Evolutionary conservation across 345 rosid species (phyloP).

Genomic region (Pseudoturritis turrita): DNA sequence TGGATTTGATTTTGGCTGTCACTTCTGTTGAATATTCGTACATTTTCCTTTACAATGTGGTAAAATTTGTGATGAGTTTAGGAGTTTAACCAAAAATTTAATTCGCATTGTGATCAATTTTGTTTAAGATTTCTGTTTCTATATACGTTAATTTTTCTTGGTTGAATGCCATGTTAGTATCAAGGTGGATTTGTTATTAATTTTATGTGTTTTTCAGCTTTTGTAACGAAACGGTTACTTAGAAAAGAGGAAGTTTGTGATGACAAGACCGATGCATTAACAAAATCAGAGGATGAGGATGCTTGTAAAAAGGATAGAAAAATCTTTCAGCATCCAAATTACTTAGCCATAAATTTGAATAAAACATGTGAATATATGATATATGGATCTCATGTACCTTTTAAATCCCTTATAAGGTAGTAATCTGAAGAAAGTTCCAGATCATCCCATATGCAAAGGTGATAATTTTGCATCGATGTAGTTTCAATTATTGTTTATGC

Average conservation of each 20-base stretch:
- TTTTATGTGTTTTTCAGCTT: slow-evolving; percentile 14
- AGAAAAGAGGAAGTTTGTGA: slow-evolving; percentile 25
- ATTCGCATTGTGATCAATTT: too few species aligned
- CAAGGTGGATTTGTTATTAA: not conserved
- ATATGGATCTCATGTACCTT: too few species aligned
- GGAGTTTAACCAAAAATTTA: too few species aligned
- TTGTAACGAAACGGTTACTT: slow-evolving; percentile 20
- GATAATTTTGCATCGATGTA: not conserved
- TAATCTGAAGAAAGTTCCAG: slow-evolving; percentile 17
- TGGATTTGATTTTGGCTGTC: too few species aligned
- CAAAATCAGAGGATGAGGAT: slow-evolving; percentile 12
- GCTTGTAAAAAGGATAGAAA: too few species aligned
- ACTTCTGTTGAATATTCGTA: too few species aligned
- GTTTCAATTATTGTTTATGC: not conserved
- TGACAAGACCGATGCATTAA: slow-evolving; percentile 16
- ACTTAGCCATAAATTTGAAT: slow-evolving; percentile 2
- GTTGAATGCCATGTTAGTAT: too few species aligned
- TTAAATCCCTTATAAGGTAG: slow-evolving; percentile 8
- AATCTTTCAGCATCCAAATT: not conserved
- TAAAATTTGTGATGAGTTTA: too few species aligned
- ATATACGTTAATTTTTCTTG: too few species aligned
- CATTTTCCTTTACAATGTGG: too few species aligned
- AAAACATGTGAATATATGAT: slow-evolving; percentile 24
- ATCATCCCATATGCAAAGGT: slow-evolving; percentile 13
- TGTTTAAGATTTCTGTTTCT: too few species aligned